Conservation (phyloP, 768 basidiomycete species). For the Cyclocybe aegerita region DNA sequence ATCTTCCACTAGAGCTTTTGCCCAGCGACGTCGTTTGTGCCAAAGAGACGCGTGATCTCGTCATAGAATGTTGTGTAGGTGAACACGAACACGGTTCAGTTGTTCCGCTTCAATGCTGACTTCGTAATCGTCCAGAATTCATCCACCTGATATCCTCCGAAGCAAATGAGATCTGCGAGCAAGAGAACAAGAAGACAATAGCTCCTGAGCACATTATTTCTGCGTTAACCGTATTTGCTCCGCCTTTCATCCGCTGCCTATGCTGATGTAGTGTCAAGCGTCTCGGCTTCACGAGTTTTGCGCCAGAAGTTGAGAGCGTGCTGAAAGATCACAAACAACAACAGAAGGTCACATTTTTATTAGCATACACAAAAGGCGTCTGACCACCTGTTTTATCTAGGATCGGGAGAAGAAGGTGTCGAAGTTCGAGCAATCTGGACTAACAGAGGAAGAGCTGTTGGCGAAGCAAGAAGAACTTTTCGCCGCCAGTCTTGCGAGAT, state of each 20-base stretch:
- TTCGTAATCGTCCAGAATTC: constrained; percentile 67
- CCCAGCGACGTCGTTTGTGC: constrained; percentile 86
- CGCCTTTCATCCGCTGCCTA: not conserved
- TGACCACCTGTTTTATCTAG: constrained; percentile 33
- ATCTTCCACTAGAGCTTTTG: constrained; percentile 68
- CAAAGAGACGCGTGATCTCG: constrained; percentile 95
- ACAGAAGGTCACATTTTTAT: constrained; percentile 65
- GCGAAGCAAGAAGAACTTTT: constrained; percentile 90
- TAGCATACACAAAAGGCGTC: constrained; percentile 6
- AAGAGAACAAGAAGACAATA: constrained; percentile 98
- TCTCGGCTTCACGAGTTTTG: constrained; percentile 91
- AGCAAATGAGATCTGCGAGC: constrained; percentile 97
- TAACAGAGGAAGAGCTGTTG: constrained; percentile 88
- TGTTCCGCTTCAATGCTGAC: constrained; percentile 4
- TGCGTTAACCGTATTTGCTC: constrained; percentile 67
- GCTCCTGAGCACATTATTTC: constrained; percentile 95
- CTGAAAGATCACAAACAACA: constrained; percentile 96
- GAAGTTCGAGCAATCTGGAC: constrained; percentile 82
- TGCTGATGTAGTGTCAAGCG: constrained; percentile 45
- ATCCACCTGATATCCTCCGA: constrained; percentile 97
- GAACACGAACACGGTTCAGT: constrained; percentile 38
- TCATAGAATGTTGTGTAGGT: constrained; percentile 99
- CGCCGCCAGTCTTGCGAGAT: constrained; percentile 85
- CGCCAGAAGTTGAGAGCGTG: constrained; percentile 87
- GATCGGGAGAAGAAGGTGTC: constrained; percentile 93